Evolutionary conservation across 1,284 basidiomycete genomes (phyloP).

Genomic region (Pseudozyma pruni): DNA sequence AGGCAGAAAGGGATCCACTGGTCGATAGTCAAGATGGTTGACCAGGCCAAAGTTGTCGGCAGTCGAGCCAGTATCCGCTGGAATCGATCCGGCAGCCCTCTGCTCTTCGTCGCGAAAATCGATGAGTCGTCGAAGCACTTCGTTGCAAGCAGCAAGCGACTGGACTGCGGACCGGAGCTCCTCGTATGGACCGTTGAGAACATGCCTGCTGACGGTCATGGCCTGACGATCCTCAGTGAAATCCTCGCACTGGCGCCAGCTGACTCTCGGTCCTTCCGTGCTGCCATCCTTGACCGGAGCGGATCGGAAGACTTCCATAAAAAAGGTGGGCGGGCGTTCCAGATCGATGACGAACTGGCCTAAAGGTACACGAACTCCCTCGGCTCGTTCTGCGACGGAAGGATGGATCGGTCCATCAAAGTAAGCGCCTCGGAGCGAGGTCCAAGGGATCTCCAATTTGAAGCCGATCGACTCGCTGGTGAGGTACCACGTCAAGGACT

Average conservation of each 20-base stretch:
- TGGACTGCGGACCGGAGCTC: slow-evolving; percentile 49
- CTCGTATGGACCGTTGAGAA: slow-evolving; percentile 56
- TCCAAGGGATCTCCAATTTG: slow-evolving; percentile 59
- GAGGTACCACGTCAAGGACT: slow-evolving; percentile 56
- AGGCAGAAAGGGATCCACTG: slow-evolving; percentile 6
- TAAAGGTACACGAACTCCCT: slow-evolving; percentile 44
- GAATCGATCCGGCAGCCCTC: slow-evolving; percentile 25
- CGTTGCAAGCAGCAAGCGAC: slow-evolving; percentile 32
- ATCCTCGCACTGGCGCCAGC: slow-evolving; percentile 62
- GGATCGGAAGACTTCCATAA: slow-evolving; percentile 61
- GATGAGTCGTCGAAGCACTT: slow-evolving; percentile 31
- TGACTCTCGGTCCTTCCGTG: slow-evolving; percentile 31
- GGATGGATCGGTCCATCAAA: slow-evolving; percentile 41
- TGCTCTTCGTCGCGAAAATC: slow-evolving; percentile 25
- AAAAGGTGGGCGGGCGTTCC: slow-evolving; percentile 56
- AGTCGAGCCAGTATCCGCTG: slow-evolving; percentile 20
- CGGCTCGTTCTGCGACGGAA: slow-evolving; percentile 46
- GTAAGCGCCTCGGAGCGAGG: slow-evolving; percentile 36
- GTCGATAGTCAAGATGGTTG: background rate
- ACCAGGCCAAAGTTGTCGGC: slow-evolving; percentile 43
- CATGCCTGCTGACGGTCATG: slow-evolving; percentile 43
- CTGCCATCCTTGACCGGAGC: slow-evolving; percentile 25
- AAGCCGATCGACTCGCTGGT: slow-evolving; percentile 58
- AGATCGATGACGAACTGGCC: slow-evolving; percentile 54
- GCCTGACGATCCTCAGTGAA: slow-evolving; percentile 62